Conservation (phyloP, 1,284 basidiomycete genomes). For the Papiliotrema terrestris region DNA sequence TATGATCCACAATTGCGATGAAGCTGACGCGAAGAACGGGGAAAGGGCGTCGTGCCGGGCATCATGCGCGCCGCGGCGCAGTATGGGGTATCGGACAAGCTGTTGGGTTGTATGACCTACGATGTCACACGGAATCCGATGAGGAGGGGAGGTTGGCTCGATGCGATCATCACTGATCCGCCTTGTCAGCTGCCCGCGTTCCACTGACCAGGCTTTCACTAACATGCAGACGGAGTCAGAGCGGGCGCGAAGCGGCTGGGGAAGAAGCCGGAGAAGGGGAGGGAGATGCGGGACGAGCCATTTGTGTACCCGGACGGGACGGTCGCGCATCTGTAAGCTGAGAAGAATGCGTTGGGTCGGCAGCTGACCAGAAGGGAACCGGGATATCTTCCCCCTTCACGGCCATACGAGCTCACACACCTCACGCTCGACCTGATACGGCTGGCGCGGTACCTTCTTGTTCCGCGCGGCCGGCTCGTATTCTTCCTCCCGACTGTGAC, state of each 20-base stretch:
- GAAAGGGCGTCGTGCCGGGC: slow-evolving; percentile 55
- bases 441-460: slow-evolving; percentile 78
- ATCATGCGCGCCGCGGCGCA: slow-evolving; percentile 77
- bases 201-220: too few relatives aligned
- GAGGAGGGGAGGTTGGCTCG: slow-evolving; percentile 82
- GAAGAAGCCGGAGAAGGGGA: slow-evolving; percentile 52
- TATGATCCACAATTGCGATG: neutral
- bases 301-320: slow-evolving; percentile 43
- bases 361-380: neutral
- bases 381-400: slow-evolving; percentile 74
- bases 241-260: slow-evolving; percentile 95
- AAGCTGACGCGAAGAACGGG: slow-evolving; percentile 41
- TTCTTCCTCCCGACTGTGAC: slow-evolving; percentile 92
- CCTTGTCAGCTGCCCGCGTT: slow-evolving; percentile 63
- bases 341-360: neutral
- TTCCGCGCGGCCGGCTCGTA: slow-evolving; percentile 81
- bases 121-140: slow-evolving; percentile 87
- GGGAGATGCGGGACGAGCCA: slow-evolving; percentile 42
- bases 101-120: slow-evolving; percentile 83
- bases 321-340: slow-evolving; percentile 45
- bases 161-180: slow-evolving; percentile 92
- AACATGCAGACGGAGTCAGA: slow-evolving; percentile 76
- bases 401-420: slow-evolving; percentile 87
- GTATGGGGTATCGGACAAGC: slow-evolving; percentile 71
- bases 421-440: slow-evolving; percentile 77